Base-by-base conservation (phyloP, 2,329 filamentous ascomycete species). In the Curvularia sp. region DNA sequence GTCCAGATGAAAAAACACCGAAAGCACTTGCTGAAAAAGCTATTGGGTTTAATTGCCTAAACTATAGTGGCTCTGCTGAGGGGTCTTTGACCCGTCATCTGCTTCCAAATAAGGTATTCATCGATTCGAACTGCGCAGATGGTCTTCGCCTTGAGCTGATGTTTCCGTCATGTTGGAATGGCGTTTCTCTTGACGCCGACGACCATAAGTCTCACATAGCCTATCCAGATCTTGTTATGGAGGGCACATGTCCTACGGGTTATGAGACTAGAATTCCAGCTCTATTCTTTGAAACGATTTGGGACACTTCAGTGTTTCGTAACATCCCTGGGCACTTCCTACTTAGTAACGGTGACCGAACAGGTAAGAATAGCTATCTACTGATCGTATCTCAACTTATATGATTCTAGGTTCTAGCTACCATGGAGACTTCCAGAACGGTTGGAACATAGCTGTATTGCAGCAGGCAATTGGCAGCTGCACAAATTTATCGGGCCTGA, bases 241-340 rank as follows among this genome's bases (percentile, higher is more conserved):
- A 86, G 63, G 93, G 93, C 30, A 81, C 80, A 36, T 97, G 93
- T 77, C 92, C 93, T 0, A 73, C 84, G 1, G 87, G 82, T 8
- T 93, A 87, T 72, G 83, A 87, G 12, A 83, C 82, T 18, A 88
- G 90, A 55, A 76, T 95, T 23, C 87, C 90, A 2, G 89, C 89
- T 60, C 82, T 97, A 47, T 89, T 96, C 76, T 97, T 84, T 74
- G 92, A 97, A 80, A 92, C 89, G 32, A 96, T 96, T 75, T 96
- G 88, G 86, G 81, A 89, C 72, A 95, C 91, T 8, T 77, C 84
- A 49, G 82, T 81, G 1, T 96, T 90, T 76, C 79, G 78, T 27
- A 84, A 83, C 55, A 78, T 84, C 21, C 78, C 83, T 7, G 92
- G 92, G 51, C 77, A 87, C 64, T 97, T 96, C 70, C 82, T 93